Evolutionary conservation across 1,284 basidiomycete genomes (phyloP).

Genomic region (Tremellales sp.): DNA sequence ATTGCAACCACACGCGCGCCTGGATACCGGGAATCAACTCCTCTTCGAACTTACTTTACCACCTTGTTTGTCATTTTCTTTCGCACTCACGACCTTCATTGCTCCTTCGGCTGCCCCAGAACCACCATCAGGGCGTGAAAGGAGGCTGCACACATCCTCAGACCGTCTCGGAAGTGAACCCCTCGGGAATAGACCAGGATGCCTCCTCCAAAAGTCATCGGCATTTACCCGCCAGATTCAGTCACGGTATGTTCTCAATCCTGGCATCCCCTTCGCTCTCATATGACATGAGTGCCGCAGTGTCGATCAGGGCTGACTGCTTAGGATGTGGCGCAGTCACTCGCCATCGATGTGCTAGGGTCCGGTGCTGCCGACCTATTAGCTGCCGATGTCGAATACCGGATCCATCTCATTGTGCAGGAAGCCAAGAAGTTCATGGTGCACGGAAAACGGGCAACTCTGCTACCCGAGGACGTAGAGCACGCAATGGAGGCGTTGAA

Average conservation of each 20-base stretch:
- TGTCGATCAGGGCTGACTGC: not conserved
- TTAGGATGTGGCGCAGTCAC: conserved; percentile 87
- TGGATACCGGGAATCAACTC: too few relatives aligned
- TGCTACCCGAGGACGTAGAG: conserved; percentile 88
- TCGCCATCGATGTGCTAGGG: conserved; percentile 73
- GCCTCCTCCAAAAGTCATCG: conserved; percentile 37
- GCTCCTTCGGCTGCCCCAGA: too few relatives aligned
- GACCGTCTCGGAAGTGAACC: not conserved
- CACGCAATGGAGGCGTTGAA: conserved; percentile 89
- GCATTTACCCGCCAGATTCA: conserved; percentile 43
- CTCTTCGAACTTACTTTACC: too few relatives aligned
- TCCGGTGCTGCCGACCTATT: conserved; percentile 78
- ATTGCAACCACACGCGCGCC: too few relatives aligned
- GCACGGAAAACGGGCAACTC: conserved; percentile 79
- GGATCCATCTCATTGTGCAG: conserved; percentile 70
- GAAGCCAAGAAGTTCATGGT: conserved; percentile 97
- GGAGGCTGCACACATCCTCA: too few relatives aligned
- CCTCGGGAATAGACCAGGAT: conserved; percentile 16
- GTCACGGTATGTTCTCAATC: conserved; percentile 26
- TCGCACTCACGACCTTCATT: too few relatives aligned
- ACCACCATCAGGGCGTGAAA: too few relatives aligned
- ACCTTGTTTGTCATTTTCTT: too few relatives aligned
- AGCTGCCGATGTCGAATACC: conserved; percentile 94
- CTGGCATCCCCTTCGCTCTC: not conserved
- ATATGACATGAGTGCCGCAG: not conserved